phyloP scores from a whole-genome alignment of 345 rosid genomes.

The Euclidium syriacum region DNA sequence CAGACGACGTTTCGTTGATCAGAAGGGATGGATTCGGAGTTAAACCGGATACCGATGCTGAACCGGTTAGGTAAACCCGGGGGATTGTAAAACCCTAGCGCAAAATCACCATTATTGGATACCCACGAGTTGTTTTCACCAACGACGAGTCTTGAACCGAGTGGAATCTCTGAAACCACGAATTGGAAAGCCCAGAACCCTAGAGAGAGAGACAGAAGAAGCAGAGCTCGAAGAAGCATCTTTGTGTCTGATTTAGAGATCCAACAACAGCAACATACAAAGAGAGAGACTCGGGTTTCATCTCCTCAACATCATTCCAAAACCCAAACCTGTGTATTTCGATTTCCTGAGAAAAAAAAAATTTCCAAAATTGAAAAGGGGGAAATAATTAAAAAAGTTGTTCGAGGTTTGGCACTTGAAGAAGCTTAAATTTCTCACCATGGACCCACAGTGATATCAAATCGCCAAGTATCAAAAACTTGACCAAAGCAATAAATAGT shows the following conservation, averaged over 20 bases:
- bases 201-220: constrained; percentile 36
- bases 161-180: constrained; percentile 45
- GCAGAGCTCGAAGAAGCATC: constrained; percentile 41
- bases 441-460: constrained; percentile 29
- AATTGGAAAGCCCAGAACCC: constrained; percentile 31
- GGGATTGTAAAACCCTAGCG: constrained; percentile 53
- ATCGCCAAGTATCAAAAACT: constrained; percentile 28
- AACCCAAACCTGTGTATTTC: constrained; percentile 6
- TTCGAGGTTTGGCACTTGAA: constrained; percentile 40
- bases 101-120: constrained; percentile 63
- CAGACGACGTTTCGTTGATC: constrained; percentile 51
- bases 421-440: constrained; percentile 18
- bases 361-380: neutral
- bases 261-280: constrained; percentile 13
- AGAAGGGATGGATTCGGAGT: constrained; percentile 50
- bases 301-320: constrained; percentile 22
- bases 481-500: constrained; percentile 37
- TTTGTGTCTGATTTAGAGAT: constrained; percentile 23
- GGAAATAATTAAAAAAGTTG: neutral
- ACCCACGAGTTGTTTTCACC: constrained; percentile 54
- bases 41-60: constrained; percentile 67
- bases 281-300: constrained; percentile 14
- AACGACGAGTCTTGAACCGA: constrained; percentile 58
- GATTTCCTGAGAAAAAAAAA: constrained; percentile 3
- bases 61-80: constrained; percentile 54